Conservation (phyloP, 179 eudicot species). For the Nepenthes alata region DNA sequence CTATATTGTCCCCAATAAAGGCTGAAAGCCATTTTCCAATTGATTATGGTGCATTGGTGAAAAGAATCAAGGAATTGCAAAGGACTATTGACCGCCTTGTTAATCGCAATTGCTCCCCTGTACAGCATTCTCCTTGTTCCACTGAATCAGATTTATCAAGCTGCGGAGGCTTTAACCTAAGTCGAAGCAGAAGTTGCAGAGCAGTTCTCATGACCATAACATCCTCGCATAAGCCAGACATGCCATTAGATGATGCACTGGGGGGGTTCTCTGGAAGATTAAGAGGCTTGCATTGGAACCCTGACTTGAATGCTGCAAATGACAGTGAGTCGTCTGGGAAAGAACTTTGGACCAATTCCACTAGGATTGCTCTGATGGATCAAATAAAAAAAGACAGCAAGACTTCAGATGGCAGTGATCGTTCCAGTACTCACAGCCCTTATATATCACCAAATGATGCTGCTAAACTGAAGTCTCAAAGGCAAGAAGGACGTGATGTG, state of each 20-base stretch:
- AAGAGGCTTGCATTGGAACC: conserved; percentile 25
- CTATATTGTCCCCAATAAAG: conserved; percentile 9
- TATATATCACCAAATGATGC: conserved; percentile 15
- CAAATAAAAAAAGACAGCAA: conserved; percentile 26
- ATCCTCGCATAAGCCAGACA: conserved; percentile 25
- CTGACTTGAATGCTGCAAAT: conserved; percentile 19
- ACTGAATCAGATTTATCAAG: conserved; percentile 21
- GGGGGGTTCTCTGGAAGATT: conserved; percentile 36
- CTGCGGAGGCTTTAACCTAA: conserved; percentile 17
- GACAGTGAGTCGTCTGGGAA: conserved; percentile 20
- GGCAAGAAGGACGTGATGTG: conserved; percentile 19
- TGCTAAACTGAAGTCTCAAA: conserved; percentile 20
- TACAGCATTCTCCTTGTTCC: conserved; percentile 24
- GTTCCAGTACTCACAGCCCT: conserved; percentile 22
- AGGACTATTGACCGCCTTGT: conserved; percentile 37
- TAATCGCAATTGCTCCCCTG: conserved; percentile 20
- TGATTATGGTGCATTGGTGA: conserved; percentile 34
- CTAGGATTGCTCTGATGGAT: conserved; percentile 21
- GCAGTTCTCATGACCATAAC: conserved; percentile 22
- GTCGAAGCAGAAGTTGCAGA: conserved; percentile 55
- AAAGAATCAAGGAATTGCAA: conserved; percentile 41
- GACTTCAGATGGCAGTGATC: conserved; percentile 15
- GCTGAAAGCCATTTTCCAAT: conserved; percentile 15
- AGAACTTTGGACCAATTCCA: conserved; percentile 17
- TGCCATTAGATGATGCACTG: conserved; percentile 34